Evolutionary conservation across 257 asterid genomes (phyloP).

Genomic region (Nicotiana otophora): DNA sequence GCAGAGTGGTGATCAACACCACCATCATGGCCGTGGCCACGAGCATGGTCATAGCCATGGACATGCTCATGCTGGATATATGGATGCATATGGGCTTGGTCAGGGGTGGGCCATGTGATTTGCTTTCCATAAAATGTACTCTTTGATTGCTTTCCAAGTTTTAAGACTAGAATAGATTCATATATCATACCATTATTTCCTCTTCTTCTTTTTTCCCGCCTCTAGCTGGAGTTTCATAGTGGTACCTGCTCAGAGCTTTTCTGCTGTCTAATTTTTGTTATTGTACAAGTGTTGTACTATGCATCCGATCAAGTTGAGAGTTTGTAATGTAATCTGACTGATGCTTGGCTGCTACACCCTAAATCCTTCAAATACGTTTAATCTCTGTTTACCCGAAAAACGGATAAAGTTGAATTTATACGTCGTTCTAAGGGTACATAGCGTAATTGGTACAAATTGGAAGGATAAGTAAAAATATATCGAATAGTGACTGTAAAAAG

Average conservation of each 20-base stretch:
- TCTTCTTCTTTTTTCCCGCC: not conserved
- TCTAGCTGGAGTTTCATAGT: not conserved
- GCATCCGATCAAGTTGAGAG: not conserved
- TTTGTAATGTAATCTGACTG: not conserved
- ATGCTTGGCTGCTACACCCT: not conserved
- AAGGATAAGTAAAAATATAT: too few relatives aligned
- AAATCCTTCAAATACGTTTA: not conserved
- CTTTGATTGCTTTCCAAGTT: not conserved
- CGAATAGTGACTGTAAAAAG: too few relatives aligned
- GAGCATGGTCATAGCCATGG: constrained; percentile 24
- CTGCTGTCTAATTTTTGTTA: not conserved
- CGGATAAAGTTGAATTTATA: too few relatives aligned
- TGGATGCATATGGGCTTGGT: constrained; percentile 62
- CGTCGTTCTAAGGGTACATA: too few relatives aligned
- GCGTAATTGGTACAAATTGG: too few relatives aligned
- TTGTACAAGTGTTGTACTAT: not conserved
- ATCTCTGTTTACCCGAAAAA: too few relatives aligned
- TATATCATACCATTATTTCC: not conserved
- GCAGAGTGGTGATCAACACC: constrained; percentile 31
- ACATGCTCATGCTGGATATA: constrained; percentile 51
- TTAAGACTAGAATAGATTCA: not conserved
- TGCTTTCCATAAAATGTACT: not conserved
- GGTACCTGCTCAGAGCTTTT: not conserved
- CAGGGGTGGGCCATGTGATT: constrained; percentile 47
- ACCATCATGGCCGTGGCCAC: constrained; percentile 18